Evolutionary conservation across 768 basidiomycete species (phyloP), one percentile per base, ranked within the genome.

Genomic region (Boletus reticulatus): DNA sequence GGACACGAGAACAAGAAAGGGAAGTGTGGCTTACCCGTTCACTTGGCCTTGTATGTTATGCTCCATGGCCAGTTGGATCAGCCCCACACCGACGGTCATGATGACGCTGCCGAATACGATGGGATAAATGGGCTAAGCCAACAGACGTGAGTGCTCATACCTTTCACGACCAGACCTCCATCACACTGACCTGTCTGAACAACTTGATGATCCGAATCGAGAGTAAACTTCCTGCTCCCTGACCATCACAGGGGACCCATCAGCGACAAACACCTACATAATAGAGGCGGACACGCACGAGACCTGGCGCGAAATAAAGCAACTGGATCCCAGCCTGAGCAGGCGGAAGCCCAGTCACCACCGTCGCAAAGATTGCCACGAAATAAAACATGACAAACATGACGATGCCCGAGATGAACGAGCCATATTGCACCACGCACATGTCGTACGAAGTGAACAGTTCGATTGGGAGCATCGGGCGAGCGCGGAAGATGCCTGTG

Each of bases 381-480:
- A 83, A 81, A 62, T 83, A 83, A 64, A 82, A 80, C 72, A 77
- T 76, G 48, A 79, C 79, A 54, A 80, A 67, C 73, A 76, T 76
- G 54, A 82, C 72, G 64, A 82, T 76, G 9, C 80, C 80, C 2
- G 67, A 68, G 12, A 76, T 70, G 51, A 79, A 75, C 17, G 73
- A 69, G 17, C 62, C 72, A 54, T 69, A 75, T 57, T 72, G 70
- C 39, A 70, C 69, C 5, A 73, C 71, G 48, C 72, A 75, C 43
- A 81, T 60, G 58, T 82, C 76, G 29, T 68, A 71, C 47, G 72
- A 74, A 13, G 65, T 65, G 68, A 82, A 80, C 27, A 82, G 47
- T 36, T 70, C 72, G 19, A 80, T 64, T 10, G 81, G 81, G 24
- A 83, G 59, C 73, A 80, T 79, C 22, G 79, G 76, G 20, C 73